Evolutionary conservation across 805 yeast species (phyloP).

Genomic region (Torulaspora delbrueckii): DNA sequence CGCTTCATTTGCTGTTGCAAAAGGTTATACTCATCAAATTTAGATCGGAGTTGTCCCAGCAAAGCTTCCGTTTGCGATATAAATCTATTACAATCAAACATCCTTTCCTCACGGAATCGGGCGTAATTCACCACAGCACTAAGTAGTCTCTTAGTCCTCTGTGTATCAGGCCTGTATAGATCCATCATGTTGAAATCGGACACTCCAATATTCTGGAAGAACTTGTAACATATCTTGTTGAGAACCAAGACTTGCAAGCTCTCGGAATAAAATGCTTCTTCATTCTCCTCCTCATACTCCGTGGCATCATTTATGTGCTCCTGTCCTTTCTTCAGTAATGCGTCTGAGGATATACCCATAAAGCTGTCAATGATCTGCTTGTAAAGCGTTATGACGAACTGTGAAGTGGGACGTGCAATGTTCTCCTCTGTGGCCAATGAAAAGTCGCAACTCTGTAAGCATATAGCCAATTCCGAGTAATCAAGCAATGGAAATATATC

Average conservation of each 20-base stretch:
- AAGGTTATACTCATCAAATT: slow-evolving; percentile 39
- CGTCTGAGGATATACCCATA: slow-evolving; percentile 45
- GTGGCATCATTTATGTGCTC: slow-evolving; percentile 13
- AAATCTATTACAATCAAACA: slow-evolving; percentile 61
- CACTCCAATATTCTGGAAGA: slow-evolving; percentile 69
- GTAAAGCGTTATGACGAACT: slow-evolving; percentile 49
- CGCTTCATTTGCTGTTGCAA: slow-evolving; percentile 36
- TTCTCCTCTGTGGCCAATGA: slow-evolving; percentile 53
- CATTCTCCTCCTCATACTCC: slow-evolving; percentile 30
- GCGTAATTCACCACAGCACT: slow-evolving; percentile 87
- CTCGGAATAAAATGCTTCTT: slow-evolving; percentile 29
- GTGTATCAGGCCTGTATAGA: slow-evolving; percentile 70
- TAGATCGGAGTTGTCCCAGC: slow-evolving; percentile 42
- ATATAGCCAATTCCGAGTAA: slow-evolving; percentile 50
- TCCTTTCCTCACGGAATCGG: slow-evolving; percentile 72
- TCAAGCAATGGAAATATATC: slow-evolving; percentile 64
- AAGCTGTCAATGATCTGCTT: slow-evolving; percentile 60
- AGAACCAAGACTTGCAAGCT: slow-evolving; percentile 50
- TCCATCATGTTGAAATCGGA: slow-evolving; percentile 73
- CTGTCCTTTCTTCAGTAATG: slow-evolving; percentile 15
- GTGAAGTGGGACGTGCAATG: slow-evolving; percentile 52
- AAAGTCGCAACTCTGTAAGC: slow-evolving; percentile 59
- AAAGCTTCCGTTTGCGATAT: slow-evolving; percentile 50
- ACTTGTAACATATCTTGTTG: slow-evolving; percentile 55
- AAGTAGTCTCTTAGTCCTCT: slow-evolving; percentile 55